phyloP scores from a whole-genome alignment of 768 basidiomycete species.

The Tricholoma sp. region DNA sequence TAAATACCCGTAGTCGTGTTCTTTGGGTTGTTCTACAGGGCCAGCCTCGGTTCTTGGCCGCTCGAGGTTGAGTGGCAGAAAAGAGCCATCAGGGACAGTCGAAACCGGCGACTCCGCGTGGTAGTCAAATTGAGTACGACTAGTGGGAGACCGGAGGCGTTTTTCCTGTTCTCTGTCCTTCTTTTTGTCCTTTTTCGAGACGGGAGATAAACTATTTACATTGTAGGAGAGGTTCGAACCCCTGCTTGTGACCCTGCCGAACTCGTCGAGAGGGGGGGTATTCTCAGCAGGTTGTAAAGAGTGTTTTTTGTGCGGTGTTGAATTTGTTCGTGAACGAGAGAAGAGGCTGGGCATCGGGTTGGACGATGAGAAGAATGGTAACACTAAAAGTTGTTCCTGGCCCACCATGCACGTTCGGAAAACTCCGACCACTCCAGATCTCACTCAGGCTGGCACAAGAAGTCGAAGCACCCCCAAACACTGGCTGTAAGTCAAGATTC shows the following conservation, averaged over 20 bases:
- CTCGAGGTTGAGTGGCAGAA: slow-evolving; percentile 49
- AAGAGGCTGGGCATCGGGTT: slow-evolving; percentile 68
- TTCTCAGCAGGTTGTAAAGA: slow-evolving; percentile 20
- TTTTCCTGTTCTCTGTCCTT: slow-evolving; percentile 37
- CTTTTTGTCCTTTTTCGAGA: slow-evolving; percentile 50
- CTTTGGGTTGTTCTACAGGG: slow-evolving; percentile 32
- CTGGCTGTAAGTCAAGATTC: neutral
- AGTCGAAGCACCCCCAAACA: too few relatives aligned
- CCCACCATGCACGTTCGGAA: slow-evolving; percentile 17
- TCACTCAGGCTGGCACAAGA: too few relatives aligned
- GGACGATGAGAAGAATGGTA: slow-evolving; percentile 27
- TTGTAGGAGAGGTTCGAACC: slow-evolving; percentile 25
- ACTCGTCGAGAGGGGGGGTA: slow-evolving; percentile 48
- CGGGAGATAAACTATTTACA: slow-evolving; percentile 19
- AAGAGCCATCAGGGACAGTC: slow-evolving; percentile 43
- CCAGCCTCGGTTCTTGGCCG: slow-evolving; percentile 35
- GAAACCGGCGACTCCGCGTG: slow-evolving; percentile 30
- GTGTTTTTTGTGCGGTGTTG: slow-evolving; percentile 44
- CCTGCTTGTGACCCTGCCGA: slow-evolving; percentile 53
- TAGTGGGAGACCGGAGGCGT: slow-evolving; percentile 33
- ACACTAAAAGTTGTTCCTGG: neutral
- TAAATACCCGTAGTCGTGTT: slow-evolving; percentile 65
- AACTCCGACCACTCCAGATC: slow-evolving; percentile 14
- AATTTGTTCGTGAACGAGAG: slow-evolving; percentile 62
- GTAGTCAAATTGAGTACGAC: slow-evolving; percentile 27